phyloP scores from a whole-genome alignment of 2,329 filamentous ascomycete species.

The Colletotrichum chlorophyti region DNA sequence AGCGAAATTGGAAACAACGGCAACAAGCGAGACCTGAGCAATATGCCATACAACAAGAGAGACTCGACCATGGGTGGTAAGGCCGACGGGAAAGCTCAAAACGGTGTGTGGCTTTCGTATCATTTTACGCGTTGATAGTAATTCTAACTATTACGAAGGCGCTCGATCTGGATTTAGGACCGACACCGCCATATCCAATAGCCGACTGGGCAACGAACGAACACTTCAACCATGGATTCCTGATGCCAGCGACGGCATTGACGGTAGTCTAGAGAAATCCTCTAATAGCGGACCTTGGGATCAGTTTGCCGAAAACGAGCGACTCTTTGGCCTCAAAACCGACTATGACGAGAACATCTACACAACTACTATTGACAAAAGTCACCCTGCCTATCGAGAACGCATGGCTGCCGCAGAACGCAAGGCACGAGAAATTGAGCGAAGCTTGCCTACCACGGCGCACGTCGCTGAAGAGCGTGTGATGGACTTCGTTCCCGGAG shows the following conservation, averaged over 20 bases:
- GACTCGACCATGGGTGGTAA: conserved; percentile 41
- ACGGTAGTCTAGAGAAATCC: conserved; percentile 74
- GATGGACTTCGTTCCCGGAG: conserved; percentile 66
- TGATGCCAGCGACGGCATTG: conserved; percentile 65
- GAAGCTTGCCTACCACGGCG: conserved; percentile 73
- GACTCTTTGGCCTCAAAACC: conserved; percentile 84
- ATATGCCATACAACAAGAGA: conserved; percentile 48
- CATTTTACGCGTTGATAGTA: background rate
- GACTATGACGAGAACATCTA: conserved; percentile 96
- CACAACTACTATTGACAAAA: conserved; percentile 88
- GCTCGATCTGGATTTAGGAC: conserved; percentile 78
- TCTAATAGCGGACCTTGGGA: conserved; percentile 72
- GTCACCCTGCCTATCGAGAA: conserved; percentile 80
- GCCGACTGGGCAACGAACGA: conserved; percentile 72
- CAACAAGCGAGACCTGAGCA: conserved; percentile 27
- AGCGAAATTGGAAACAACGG: conserved; percentile 24
- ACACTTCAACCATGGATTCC: conserved; percentile 84
- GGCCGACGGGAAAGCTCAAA: conserved; percentile 43
- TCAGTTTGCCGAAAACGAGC: conserved; percentile 90
- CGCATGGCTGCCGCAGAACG: conserved; percentile 79
- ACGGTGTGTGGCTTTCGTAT: conserved; percentile 43
- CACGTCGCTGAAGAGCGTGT: conserved; percentile 92
- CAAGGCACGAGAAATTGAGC: conserved; percentile 90
- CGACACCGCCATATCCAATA: conserved; percentile 85
- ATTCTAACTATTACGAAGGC: conserved; percentile 54